Evolutionary conservation across 441 rosid genomes (phyloP).

Genomic region (Isatis lusitanica): DNA sequence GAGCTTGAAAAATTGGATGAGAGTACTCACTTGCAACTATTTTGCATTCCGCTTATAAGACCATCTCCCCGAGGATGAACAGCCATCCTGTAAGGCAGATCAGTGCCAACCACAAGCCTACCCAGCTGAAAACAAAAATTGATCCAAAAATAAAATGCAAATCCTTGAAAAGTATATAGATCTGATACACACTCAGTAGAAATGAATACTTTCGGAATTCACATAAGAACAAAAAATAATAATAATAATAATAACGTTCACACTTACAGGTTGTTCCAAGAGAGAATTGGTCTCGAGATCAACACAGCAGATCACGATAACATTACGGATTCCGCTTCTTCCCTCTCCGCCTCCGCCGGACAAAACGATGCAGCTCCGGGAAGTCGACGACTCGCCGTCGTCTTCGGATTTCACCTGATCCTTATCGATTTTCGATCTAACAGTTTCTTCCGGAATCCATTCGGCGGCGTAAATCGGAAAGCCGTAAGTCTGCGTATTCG

Average conservation of each 20-base stretch:
- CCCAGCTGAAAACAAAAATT: slow-evolving; percentile 45
- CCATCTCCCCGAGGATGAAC: slow-evolving; percentile 82
- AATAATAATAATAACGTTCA: background rate
- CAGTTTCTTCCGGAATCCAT: slow-evolving; percentile 55
- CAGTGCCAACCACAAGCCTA: slow-evolving; percentile 51
- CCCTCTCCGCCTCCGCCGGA: slow-evolving; percentile 95
- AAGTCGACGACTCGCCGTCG: slow-evolving; percentile 17
- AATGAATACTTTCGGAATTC: background rate
- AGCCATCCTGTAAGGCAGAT: slow-evolving; percentile 80
- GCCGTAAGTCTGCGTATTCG: slow-evolving; percentile 67
- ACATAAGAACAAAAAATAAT: background rate
- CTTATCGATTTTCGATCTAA: slow-evolving; percentile 41
- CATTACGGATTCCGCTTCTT: slow-evolving; percentile 74
- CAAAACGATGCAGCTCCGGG: slow-evolving; percentile 49
- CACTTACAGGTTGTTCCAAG: slow-evolving; percentile 66
- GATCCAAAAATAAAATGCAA: background rate
- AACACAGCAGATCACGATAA: slow-evolving; percentile 52
- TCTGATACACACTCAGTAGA: background rate
- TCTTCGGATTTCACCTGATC: slow-evolving; percentile 35
- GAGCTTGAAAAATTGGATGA: background rate
- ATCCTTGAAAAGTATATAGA: background rate
- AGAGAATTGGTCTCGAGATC: slow-evolving; percentile 64
- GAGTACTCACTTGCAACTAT: slow-evolving; percentile 60
- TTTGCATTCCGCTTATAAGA: slow-evolving; percentile 64
- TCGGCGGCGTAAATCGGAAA: slow-evolving; percentile 79